Evolutionary conservation across 352 stramenopile genomes (phyloP).

Genomic region (Albugo laibachii): DNA sequence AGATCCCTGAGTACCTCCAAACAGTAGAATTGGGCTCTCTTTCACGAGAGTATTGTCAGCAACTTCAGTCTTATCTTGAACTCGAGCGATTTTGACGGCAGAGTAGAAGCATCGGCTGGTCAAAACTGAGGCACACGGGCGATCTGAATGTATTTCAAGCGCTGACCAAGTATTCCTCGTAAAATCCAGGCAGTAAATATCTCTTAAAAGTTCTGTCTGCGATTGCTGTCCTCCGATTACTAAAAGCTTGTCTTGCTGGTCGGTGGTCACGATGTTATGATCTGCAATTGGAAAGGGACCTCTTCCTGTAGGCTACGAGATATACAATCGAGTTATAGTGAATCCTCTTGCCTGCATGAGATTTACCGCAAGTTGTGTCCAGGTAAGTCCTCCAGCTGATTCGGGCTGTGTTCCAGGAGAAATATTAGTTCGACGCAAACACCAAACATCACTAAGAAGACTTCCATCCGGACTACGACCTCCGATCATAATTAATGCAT

Average conservation of each 20-base stretch:
- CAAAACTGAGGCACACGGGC: slow-evolving; percentile 15
- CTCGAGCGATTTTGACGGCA: slow-evolving; percentile 2
- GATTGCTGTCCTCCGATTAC: slow-evolving; percentile 24
- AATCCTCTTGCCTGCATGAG: slow-evolving; percentile 13
- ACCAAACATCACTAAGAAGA: background rate
- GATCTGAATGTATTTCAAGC: slow-evolving; percentile 4
- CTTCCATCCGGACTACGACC: background rate
- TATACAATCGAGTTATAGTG: background rate
- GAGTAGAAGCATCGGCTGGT: slow-evolving; percentile 13
- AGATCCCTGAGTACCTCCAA: background rate
- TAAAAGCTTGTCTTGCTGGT: slow-evolving; percentile 17
- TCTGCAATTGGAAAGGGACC: slow-evolving; percentile 28
- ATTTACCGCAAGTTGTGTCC: slow-evolving; percentile 9
- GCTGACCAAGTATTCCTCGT: slow-evolving; percentile 19
- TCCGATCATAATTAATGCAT: background rate
- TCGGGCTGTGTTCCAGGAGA: background rate
- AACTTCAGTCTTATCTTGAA: slow-evolving; percentile 12
- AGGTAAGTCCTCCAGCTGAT: background rate
- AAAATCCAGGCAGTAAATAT: slow-evolving; percentile 31
- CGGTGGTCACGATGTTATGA: slow-evolving; percentile 19
- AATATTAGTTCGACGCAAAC: background rate
- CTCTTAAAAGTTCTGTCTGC: slow-evolving; percentile 11
- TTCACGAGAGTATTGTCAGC: background rate
- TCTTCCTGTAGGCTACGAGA: slow-evolving; percentile 16
- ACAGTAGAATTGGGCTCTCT: too few species aligned